Percentiles rank a stretch among this genome's conserved stretches.
Conservation (phyloP, 2,329 filamentous ascomycete species). For the Aureobasidium sp. region DNA sequence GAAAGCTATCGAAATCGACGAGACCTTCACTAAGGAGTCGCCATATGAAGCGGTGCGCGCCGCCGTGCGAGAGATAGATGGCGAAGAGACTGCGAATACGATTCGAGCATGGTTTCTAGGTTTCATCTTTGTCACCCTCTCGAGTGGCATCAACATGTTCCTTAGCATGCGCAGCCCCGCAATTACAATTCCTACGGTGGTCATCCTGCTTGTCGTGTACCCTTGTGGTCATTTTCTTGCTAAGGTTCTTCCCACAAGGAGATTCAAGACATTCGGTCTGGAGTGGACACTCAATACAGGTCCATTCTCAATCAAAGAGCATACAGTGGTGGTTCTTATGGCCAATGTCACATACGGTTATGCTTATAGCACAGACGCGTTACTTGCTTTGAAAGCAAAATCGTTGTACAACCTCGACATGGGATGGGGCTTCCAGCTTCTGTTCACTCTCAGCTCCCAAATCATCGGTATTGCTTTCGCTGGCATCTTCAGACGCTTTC, state of each 20-base stretch:
- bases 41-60: not conserved
- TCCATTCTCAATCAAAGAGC: conserved; percentile 53
- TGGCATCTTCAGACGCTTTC: conserved; percentile 68
- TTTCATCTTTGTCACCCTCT: conserved; percentile 25
- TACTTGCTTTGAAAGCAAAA: conserved; percentile 71
- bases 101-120: conserved; percentile 31
- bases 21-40: not conserved
- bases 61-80: not conserved
- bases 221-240: conserved; percentile 79
- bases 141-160: conserved; percentile 26
- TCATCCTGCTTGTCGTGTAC: conserved; percentile 63
- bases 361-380: conserved; percentile 41
- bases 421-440: conserved; percentile 67
- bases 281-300: conserved; percentile 36
- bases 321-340: conserved; percentile 40
- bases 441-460: conserved; percentile 79
- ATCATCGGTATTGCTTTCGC: conserved; percentile 81
- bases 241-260: conserved; percentile 51
- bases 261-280: conserved; percentile 24
- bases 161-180: conserved; percentile 28
- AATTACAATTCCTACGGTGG: not conserved
- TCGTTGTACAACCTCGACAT: conserved; percentile 73
- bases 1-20: not conserved
- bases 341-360: conserved; percentile 23
- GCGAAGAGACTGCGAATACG: conserved; percentile 17